Evolutionary conservation across 2,329 filamentous ascomycete genomes (phyloP), one percentile per base, ranked within the genome.

Genomic region (Elsinoe australis): DNA sequence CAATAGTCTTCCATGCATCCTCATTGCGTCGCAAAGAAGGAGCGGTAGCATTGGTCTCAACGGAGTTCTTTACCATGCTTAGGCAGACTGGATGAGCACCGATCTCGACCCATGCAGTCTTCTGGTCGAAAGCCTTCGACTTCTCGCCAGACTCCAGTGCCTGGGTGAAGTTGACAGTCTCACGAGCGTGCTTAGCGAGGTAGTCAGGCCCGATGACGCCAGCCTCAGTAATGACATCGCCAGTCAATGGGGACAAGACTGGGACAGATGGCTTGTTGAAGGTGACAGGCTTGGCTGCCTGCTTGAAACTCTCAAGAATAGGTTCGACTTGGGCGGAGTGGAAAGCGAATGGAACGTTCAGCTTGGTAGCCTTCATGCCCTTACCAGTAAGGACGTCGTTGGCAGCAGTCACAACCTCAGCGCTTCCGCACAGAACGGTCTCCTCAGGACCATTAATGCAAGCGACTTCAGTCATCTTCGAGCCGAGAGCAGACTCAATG

Each of bases 371-470:
- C 63, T 81, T 82, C 64, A 79, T 74, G 1, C 75, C 76, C 49
- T 71, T 67, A 5, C 64, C 61, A 10, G 69, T 62, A 3, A 83
- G 69, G 22, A 68, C 58, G 6, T 74, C 64, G 50, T 63, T 71
- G 12, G 80, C 68, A 3, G 68, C 67, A 51, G 76, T 70, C 47
- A 85, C 77, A 52, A 82, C 71, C 31, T 79, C 70, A 42, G 77
- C 73, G 48, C 73, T 74, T 12, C 76, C 78, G 52, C 77, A 78
- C n/a, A 92, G 70, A 1, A 92, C 87, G 7, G 81, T 88, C 60
- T 87, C 84, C 44, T 78, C 71, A 0, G 82, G 80, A 0, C 82
- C 79, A 56, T 94, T 94, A 61, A 87, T 75, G 67, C 87, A 92
- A 12, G 86, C 82, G 52, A 80, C 66, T 55, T 77, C 73, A 26